Evolutionary conservation across 2,329 filamentous ascomycete genomes (phyloP).

Genomic region (Hypoxylon sp.): DNA sequence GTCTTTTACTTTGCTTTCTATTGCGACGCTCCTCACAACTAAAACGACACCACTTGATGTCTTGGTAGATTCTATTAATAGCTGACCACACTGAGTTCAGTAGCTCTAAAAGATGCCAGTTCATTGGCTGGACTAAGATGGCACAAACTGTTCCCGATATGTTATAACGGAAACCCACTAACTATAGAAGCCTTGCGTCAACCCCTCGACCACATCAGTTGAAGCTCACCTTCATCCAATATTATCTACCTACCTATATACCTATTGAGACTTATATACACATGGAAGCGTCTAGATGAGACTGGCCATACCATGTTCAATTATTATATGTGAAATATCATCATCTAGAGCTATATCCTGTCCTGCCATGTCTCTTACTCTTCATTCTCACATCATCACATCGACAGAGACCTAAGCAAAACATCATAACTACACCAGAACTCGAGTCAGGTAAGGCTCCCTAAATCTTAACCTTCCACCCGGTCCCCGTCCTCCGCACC

Average conservation of each 20-base stretch:
- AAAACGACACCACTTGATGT: neutral
- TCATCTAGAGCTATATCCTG: no score
- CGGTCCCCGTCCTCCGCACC: constrained; percentile 57
- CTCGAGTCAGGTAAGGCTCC: neutral
- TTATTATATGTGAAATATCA: no score
- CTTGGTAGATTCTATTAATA: neutral
- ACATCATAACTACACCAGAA: neutral
- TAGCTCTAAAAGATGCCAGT: neutral
- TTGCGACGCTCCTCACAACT: neutral
- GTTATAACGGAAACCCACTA: neutral
- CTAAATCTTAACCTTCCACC: constrained; percentile 59
- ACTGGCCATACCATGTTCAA: no score
- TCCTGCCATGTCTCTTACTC: no score
- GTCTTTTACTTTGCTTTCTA: neutral
- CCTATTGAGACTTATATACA: constrained; percentile 5
- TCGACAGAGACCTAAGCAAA: neutral
- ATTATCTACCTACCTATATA: neutral
- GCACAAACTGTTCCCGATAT: neutral
- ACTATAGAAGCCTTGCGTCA: neutral
- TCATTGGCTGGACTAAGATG: neutral
- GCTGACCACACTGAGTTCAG: neutral
- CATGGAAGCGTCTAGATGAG: no score
- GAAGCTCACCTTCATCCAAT: neutral
- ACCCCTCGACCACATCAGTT: neutral
- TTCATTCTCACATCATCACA: no score